Percentiles rank a stretch among this genome's conserved stretches.
Conservation (phyloP, 768 basidiomycete genomes). For the Leccinum broughii region DNA sequence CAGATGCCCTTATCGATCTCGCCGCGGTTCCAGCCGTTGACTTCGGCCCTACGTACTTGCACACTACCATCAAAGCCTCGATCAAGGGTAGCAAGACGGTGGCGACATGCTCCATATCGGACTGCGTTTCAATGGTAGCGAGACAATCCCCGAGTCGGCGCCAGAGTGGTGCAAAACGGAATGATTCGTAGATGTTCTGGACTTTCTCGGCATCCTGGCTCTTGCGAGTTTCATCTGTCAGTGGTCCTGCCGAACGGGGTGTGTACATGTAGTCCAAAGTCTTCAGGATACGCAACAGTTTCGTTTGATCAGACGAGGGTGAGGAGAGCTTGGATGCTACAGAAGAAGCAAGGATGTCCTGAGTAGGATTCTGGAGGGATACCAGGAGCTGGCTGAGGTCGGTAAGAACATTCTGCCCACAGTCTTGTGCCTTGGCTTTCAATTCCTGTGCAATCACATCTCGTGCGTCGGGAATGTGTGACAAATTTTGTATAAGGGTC, state of each 20-base stretch:
- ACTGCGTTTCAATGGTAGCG: conserved; percentile 73
- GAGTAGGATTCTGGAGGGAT: conserved; percentile 57
- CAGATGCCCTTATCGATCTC: conserved; percentile 59
- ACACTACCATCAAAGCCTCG: conserved; percentile 97
- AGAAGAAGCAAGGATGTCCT: conserved; percentile 59
- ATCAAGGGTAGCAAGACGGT: conserved; percentile 93
- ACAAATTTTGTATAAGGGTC: conserved; percentile 88
- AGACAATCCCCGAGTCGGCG: conserved; percentile 87
- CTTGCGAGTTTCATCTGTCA: conserved; percentile 38
- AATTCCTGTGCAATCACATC: conserved; percentile 90
- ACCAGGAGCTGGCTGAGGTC: conserved; percentile 78
- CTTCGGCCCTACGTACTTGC: conserved; percentile 87
- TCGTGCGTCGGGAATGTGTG: conserved; percentile 82
- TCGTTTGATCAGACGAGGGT: conserved; percentile 94
- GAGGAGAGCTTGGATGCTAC: conserved; percentile 91
- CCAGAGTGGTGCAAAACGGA: conserved; percentile 91
- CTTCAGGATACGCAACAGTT: conserved; percentile 91
- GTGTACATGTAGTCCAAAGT: conserved; percentile 97
- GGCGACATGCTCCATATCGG: conserved; percentile 83
- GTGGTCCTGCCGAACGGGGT: conserved; percentile 47
- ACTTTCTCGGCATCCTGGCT: conserved; percentile 76
- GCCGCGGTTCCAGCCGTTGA: conserved; percentile 42
- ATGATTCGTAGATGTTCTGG: conserved; percentile 85
- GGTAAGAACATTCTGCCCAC: conserved; percentile 69
- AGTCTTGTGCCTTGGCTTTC: conserved; percentile 80